Percentiles rank a stretch among this genome's conserved stretches.
These are phyloP conservation scores for Cercospora canescens DNA, from an alignment of 2,329 filamentous ascomycete genomes.

Conservation along the genomic window DNA sequence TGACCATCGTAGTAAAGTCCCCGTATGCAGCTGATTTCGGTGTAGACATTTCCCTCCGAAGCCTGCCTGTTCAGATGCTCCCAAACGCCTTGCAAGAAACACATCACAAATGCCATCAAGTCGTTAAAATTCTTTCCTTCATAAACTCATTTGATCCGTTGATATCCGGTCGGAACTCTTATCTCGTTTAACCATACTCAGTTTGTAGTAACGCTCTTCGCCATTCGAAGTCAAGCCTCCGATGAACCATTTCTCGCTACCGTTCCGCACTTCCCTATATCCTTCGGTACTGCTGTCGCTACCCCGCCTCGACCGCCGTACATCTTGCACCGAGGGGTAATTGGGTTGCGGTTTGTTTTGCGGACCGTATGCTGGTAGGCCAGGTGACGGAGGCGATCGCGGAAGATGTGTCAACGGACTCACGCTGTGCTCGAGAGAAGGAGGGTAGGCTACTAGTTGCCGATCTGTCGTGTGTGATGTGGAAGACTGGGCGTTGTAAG, in stretches of 20 bases:
- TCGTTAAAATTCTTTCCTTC: conserved; percentile 32
- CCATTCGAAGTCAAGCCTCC: conserved; percentile 72
- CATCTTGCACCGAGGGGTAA: conserved; percentile 36
- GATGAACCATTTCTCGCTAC: conserved; percentile 80
- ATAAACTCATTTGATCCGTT: conserved; percentile 73
- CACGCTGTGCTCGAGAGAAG: conserved; percentile 39
- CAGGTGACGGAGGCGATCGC: conserved; percentile 37
- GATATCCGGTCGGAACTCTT: conserved; percentile 74
- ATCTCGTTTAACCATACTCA: conserved; percentile 72
- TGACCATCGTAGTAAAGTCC: neutral
- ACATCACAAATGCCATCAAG: conserved; percentile 7
- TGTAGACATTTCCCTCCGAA: neutral
- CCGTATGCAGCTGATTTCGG: neutral
- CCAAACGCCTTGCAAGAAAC: neutral
- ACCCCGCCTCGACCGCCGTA: conserved; percentile 54
- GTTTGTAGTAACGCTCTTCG: conserved; percentile 80
- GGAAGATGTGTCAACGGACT: conserved; percentile 38
- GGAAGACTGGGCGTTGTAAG: conserved; percentile 25
- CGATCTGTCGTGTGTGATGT: conserved; percentile 40
- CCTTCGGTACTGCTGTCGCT: conserved; percentile 76
- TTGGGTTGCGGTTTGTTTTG: conserved; percentile 35
- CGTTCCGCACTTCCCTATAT: conserved; percentile 70
- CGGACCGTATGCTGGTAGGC: conserved; percentile 36
- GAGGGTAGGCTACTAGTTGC: conserved; percentile 40
- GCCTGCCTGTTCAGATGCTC: neutral